These are phyloP conservation scores for Mucor piriformis DNA, from an alignment of 371 early-diverging fungal species.

Conservation along the genomic window DNA sequence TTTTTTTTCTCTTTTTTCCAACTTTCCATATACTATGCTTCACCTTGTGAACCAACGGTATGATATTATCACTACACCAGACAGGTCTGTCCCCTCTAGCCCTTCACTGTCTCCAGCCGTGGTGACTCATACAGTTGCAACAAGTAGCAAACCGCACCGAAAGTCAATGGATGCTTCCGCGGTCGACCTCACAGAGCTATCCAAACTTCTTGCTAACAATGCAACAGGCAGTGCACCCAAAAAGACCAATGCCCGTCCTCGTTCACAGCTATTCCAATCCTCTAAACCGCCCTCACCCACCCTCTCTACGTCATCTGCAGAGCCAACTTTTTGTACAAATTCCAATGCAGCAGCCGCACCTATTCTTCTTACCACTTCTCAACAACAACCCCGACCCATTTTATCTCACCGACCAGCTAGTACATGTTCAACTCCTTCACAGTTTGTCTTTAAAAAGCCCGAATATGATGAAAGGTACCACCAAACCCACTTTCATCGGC, in stretches of 20 bases:
- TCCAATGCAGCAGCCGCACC: constrained; percentile 25
- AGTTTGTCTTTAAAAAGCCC: constrained; percentile 40
- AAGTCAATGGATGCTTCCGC: constrained; percentile 26
- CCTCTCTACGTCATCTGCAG: constrained; percentile 33
- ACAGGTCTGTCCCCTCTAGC: constrained; percentile 46
- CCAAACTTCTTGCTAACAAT: constrained; percentile 26
- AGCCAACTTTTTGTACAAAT: constrained; percentile 31
- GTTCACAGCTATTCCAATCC: constrained; percentile 42
- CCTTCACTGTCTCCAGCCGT: constrained; percentile 49
- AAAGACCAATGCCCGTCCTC: constrained; percentile 23
- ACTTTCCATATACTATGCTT: constrained; percentile 23
- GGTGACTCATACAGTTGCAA: constrained; percentile 45
- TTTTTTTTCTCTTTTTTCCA: background rate
- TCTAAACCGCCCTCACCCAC: constrained; percentile 39
- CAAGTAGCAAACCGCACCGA: constrained; percentile 35
- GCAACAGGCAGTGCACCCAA: constrained; percentile 12
- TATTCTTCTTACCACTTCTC: constrained; percentile 16
- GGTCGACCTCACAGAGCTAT: constrained; percentile 43
- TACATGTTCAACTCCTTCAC: constrained; percentile 31
- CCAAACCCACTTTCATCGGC: constrained; percentile 35
- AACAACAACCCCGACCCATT: constrained; percentile 27
- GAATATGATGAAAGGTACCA: constrained; percentile 37
- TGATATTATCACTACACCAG: constrained; percentile 45
- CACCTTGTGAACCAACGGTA: constrained; percentile 45
- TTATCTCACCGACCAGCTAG: constrained; percentile 30